Evolutionary conservation across 2,329 filamentous ascomycete genomes (phyloP).

Genomic region (Rutstroemia sp.): DNA sequence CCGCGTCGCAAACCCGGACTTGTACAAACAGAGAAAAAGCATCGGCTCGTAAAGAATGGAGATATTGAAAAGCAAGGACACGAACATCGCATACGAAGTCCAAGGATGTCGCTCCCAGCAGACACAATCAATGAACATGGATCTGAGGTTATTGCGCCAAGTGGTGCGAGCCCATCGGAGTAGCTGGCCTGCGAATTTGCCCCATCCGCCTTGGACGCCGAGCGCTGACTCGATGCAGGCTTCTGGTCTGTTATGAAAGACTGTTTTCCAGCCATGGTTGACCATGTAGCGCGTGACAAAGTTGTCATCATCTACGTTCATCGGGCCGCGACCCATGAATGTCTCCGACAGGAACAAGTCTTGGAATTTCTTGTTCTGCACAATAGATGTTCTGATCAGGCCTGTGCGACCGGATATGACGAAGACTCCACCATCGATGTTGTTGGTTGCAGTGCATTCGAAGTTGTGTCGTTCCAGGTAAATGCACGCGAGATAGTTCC

Average conservation of each 20-base stretch:
- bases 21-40: slow-evolving; percentile 29
- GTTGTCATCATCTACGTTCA: slow-evolving; percentile 55
- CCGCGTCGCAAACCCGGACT: neutral
- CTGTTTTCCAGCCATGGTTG: slow-evolving; percentile 42
- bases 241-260: slow-evolving; percentile 44
- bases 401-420: slow-evolving; percentile 51
- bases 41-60: slow-evolving; percentile 44
- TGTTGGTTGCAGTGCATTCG: slow-evolving; percentile 48
- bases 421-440: slow-evolving; percentile 51
- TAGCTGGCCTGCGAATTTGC: slow-evolving; percentile 45
- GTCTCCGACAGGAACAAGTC: slow-evolving; percentile 42
- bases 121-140: slow-evolving; percentile 34
- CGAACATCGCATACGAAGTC: slow-evolving; percentile 49
- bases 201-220: slow-evolving; percentile 33
- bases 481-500: slow-evolving; percentile 50
- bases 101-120: slow-evolving; percentile 41
- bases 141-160: slow-evolving; percentile 47
- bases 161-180: slow-evolving; percentile 51
- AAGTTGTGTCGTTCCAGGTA: slow-evolving; percentile 58
- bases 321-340: slow-evolving; percentile 39
- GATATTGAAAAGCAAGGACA: slow-evolving; percentile 47
- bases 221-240: slow-evolving; percentile 45
- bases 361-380: slow-evolving; percentile 38
- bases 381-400: slow-evolving; percentile 42
- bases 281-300: slow-evolving; percentile 49